Base-by-base conservation (phyloP, 306 rosid species). In the Crotalaria pallida region DNA sequence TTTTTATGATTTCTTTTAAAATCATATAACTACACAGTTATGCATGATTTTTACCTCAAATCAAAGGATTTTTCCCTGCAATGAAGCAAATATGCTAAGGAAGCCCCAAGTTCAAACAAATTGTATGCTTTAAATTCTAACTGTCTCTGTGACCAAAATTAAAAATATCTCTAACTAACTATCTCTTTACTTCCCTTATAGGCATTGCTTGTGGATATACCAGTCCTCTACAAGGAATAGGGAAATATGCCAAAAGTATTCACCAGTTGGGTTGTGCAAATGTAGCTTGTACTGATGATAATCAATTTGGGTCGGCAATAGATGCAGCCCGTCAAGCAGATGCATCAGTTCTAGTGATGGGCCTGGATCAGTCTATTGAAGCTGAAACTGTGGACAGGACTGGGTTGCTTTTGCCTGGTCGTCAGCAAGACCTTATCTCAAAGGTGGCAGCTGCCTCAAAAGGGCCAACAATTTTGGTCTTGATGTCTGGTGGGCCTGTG, bases 401-500 rank as follows among this genome's bases (percentile, higher is more conserved):
- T 0, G 80, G 80, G 4, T 64, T 93, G 17, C 83, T 88, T 29
- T 72, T 93, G 7, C 98, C 98, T 0, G 97, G 97, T 9, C 92
- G 70, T 27, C 98, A 93, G 38, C 90, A 84, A 67, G 93, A 88
- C 18, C 96, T 93, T 12, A 61, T 93, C 12, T 77, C 93, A 1
- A 84, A 79, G 60, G 96, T 85, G 0, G 96, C 96, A 0, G 88
- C 85, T 1, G 87, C 91, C 19, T 80, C 98, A 5, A 83, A 53
- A 29, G 98, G 98, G 24, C 98, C 96, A 58, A 82, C 85, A 3
- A 69, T 90, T 19, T 19, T 93, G 75, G 97, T 93, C 27, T 34
- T 93, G 68, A 82, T 93, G 96, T 90, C 94, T 4, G 97, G 98
- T 17, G 98, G 97, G 12, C 92, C 98, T 4, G 34, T 93, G 6